Evolutionary conservation across 371 early-diverging fungal genomes (phyloP).

Genomic region (Saksenaea vasiformis): DNA sequence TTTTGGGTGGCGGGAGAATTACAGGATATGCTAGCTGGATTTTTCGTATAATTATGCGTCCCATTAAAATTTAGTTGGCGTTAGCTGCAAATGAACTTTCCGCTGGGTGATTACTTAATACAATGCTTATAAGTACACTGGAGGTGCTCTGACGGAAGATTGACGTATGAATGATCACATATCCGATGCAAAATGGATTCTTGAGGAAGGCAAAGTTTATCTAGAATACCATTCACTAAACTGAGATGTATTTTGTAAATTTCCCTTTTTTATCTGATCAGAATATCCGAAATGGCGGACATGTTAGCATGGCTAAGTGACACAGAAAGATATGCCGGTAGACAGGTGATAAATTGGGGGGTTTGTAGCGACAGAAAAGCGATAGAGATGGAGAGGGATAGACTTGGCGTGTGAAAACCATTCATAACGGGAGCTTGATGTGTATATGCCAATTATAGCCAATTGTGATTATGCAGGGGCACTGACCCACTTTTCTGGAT

Average conservation of each 20-base stretch:
- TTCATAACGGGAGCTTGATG: not conserved
- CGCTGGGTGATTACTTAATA: too few relatives aligned
- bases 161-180: too few relatives aligned
- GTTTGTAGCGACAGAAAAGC: not conserved
- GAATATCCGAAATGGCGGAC: not conserved
- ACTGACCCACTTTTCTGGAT: constrained; percentile 5
- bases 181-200: too few relatives aligned
- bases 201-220: too few relatives aligned
- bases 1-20: too few relatives aligned
- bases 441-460: not conserved
- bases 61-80: too few relatives aligned
- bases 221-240: not conserved
- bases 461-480: constrained; percentile 7
- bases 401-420: constrained; percentile 7
- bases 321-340: not conserved
- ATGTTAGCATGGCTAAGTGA: not conserved
- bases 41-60: too few relatives aligned
- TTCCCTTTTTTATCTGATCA: not conserved
- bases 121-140: too few relatives aligned
- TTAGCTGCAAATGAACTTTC: too few relatives aligned
- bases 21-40: too few relatives aligned
- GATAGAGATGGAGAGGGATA: not conserved
- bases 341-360: not conserved
- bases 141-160: too few relatives aligned
- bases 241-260: not conserved